Evolutionary conservation across 2,329 filamentous ascomycete species (phyloP).

Genomic region (Chrysosphaeria jannelii): DNA sequence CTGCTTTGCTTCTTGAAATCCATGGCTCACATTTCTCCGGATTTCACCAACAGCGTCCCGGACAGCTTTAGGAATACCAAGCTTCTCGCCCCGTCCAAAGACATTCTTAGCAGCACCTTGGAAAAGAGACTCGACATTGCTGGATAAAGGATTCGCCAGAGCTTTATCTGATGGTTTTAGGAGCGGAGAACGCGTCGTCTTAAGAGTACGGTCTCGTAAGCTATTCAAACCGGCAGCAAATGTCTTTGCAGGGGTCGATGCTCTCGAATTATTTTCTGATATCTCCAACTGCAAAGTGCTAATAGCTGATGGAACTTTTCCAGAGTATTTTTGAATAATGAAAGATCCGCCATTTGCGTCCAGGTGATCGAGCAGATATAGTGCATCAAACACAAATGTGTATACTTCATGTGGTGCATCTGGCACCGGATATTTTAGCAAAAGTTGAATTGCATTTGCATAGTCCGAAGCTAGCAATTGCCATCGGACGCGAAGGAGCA

Average conservation of each 20-base stretch:
- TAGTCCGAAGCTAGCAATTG: constrained; percentile 78
- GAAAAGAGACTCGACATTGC: constrained; percentile 36
- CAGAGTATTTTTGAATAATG: constrained; percentile 43
- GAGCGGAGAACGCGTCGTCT: constrained; percentile 14
- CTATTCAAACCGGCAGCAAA: constrained; percentile 7
- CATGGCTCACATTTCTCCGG: constrained; percentile 41
- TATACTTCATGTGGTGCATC: constrained; percentile 31
- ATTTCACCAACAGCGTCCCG: constrained; percentile 61
- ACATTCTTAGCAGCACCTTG: constrained; percentile 51
- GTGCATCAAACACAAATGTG: constrained; percentile 61
- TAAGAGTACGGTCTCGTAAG: constrained; percentile 13
- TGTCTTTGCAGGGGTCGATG: constrained; percentile 2
- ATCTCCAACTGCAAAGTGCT: too few relatives aligned
- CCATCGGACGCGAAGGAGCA: constrained; percentile 82
- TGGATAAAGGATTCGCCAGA: too few relatives aligned
- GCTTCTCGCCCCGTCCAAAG: constrained; percentile 39
- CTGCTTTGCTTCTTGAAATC: constrained; percentile 25
- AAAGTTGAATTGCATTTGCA: constrained; percentile 48
- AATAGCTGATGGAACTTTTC: too few relatives aligned
- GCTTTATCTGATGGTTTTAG: neutral
- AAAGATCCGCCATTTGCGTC: constrained; percentile 27
- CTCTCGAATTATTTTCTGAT: too few relatives aligned
- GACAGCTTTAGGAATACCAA: constrained; percentile 53
- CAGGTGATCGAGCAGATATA: constrained; percentile 39
- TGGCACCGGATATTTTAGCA: constrained; percentile 58